These are phyloP conservation scores for Pyrrhoderma lamaoense DNA, from an alignment of 1,284 basidiomycete species.

Conservation along the genomic window DNA sequence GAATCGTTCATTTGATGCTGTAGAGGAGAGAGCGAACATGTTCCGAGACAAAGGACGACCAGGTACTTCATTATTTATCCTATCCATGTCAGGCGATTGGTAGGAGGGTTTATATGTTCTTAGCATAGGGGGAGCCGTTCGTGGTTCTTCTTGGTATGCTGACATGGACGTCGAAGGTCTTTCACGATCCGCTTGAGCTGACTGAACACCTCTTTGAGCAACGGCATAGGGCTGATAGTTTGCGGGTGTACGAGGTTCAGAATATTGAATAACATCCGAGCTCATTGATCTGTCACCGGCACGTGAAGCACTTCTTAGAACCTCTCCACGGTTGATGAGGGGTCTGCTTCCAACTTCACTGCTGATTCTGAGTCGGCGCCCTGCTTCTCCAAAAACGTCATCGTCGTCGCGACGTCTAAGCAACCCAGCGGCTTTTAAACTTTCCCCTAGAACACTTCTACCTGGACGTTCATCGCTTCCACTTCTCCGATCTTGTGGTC, in stretches of 20 bases:
- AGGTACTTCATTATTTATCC: constrained; percentile 2
- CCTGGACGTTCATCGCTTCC: constrained; percentile 46
- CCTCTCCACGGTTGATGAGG: not conserved
- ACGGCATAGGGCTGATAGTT: constrained; percentile 17
- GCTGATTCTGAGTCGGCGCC: constrained; percentile 9
- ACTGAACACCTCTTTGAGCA: constrained; percentile 21
- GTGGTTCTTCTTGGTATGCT: constrained; percentile 30
- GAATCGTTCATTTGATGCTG: constrained; percentile 6
- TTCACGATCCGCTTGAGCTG: constrained; percentile 25
- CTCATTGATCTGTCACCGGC: constrained; percentile 7
- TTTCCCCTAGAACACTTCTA: constrained; percentile 57
- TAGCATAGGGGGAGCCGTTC: constrained; percentile 30
- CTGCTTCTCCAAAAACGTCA: constrained; percentile 31
- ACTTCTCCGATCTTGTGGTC: constrained; percentile 31
- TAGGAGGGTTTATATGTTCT: constrained; percentile 31
- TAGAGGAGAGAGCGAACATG: constrained; percentile 4
- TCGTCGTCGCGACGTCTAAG: constrained; percentile 32
- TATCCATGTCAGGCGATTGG: constrained; percentile 21
- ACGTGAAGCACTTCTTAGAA: not conserved
- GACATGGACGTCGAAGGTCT: constrained; percentile 47
- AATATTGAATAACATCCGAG: not conserved
- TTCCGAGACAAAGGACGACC: constrained; percentile 14
- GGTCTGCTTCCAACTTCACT: constrained; percentile 11
- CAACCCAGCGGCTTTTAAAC: constrained; percentile 65
- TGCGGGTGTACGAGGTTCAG: constrained; percentile 24